phyloP scores from a whole-genome alignment of 2,329 filamentous ascomycete genomes.

The Aspergillus ustus region DNA sequence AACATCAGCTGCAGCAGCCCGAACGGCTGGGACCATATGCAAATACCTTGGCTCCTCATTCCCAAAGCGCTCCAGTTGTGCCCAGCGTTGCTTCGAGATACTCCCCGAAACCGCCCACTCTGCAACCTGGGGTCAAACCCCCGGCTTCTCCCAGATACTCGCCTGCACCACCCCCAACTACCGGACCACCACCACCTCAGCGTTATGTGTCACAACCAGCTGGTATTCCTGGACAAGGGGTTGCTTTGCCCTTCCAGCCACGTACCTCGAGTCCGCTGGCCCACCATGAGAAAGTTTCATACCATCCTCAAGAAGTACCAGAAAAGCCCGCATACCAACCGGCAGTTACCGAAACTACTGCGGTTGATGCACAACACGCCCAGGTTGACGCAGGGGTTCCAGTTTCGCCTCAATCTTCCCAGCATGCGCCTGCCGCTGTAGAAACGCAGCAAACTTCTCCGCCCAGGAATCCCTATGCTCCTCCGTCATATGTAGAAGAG shows the following conservation, averaged over 20 bases:
- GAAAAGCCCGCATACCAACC: slow-evolving; percentile 30
- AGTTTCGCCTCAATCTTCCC: background rate
- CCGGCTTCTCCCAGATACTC: slow-evolving; percentile 48
- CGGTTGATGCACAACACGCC: slow-evolving; percentile 26
- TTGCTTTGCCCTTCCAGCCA: slow-evolving; percentile 61
- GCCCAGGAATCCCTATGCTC: slow-evolving; percentile 38
- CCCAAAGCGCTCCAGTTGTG: slow-evolving; percentile 34
- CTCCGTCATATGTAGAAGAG: slow-evolving; percentile 37
- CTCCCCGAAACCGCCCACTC: slow-evolving; percentile 45
- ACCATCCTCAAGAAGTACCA: slow-evolving; percentile 31
- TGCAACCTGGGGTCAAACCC: slow-evolving; percentile 40
- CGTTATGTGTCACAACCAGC: slow-evolving; percentile 48
- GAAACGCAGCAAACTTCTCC: slow-evolving; percentile 31
- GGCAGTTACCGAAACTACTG: slow-evolving; percentile 26
- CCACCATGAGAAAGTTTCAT: slow-evolving; percentile 49
- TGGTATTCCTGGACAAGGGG: slow-evolving; percentile 30
- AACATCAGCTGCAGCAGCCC: slow-evolving; percentile 36
- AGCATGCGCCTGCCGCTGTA: slow-evolving; percentile 6
- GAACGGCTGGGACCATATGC: slow-evolving; percentile 40
- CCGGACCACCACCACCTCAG: slow-evolving; percentile 33
- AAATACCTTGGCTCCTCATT: slow-evolving; percentile 32
- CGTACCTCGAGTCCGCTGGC: slow-evolving; percentile 69
- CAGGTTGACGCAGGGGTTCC: slow-evolving; percentile 18
- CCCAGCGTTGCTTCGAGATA: slow-evolving; percentile 43
- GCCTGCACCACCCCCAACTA: slow-evolving; percentile 48